Conservation (phyloP, 2,329 filamentous ascomycete genomes). For the Aspergillus luchuensis region DNA sequence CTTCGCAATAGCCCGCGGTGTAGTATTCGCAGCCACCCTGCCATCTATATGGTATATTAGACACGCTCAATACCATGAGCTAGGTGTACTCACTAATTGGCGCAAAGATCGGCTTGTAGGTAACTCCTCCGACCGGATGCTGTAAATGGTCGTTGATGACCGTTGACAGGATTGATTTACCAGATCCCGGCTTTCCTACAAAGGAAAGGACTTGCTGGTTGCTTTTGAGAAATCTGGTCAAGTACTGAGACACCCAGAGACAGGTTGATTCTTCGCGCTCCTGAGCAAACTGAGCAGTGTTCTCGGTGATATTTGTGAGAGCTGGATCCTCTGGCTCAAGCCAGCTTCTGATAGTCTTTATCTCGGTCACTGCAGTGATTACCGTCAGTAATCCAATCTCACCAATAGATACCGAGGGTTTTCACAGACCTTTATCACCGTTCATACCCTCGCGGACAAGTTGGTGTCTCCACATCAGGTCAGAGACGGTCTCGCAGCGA, state of each 20-base stretch:
- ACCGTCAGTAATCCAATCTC: no score
- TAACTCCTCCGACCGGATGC: constrained; percentile 37
- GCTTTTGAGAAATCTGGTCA: constrained; percentile 52
- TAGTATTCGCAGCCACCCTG: constrained; percentile 34
- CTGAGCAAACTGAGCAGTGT: constrained; percentile 44
- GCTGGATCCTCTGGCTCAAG: constrained; percentile 51
- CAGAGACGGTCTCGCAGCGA: constrained; percentile 38
- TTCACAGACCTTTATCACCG: constrained; percentile 28
- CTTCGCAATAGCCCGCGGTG: constrained; percentile 36
- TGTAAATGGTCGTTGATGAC: constrained; percentile 45
- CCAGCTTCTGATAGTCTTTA: constrained; percentile 38
- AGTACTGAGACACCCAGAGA: constrained; percentile 54
- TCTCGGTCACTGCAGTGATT: constrained; percentile 25
- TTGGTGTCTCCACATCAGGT: constrained; percentile 46
- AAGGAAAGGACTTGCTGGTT: constrained; percentile 49
- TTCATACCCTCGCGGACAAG: constrained; percentile 35
- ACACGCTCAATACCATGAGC: no score
- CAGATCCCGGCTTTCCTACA: constrained; percentile 42
- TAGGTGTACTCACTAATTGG: constrained; percentile 35
- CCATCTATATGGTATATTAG: constrained; percentile 24
- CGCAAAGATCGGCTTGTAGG: constrained; percentile 39
- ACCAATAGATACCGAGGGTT: no score
- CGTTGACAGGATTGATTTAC: constrained; percentile 42
- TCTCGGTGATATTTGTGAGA: constrained; percentile 48
- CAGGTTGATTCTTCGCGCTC: constrained; percentile 57